Percentiles rank a stretch among this genome's conserved stretches.
phyloP scores from a whole-genome alignment of 2,329 filamentous ascomycete genomes.

The Chaetomiaceae sp. region DNA sequence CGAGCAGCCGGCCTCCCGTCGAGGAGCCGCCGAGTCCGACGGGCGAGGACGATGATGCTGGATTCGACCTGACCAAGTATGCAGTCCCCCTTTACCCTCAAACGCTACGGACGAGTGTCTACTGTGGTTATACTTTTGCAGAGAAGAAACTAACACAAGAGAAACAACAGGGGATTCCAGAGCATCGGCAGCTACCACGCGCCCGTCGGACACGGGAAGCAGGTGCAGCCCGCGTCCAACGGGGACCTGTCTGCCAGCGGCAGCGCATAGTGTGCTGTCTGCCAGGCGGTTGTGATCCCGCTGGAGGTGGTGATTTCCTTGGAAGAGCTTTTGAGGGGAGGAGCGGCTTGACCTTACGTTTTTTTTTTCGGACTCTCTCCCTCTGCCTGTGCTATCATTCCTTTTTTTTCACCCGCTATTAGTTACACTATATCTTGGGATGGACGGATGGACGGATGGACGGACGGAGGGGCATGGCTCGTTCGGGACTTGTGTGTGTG shows the following conservation, averaged over 20 bases:
- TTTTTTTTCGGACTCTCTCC: too few species aligned
- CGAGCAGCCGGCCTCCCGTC: conserved; percentile 22
- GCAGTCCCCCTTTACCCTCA: conserved; percentile 35
- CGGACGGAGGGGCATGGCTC: too few species aligned
- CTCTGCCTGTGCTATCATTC: too few species aligned
- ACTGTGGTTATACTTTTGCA: not conserved
- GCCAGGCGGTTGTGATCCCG: too few species aligned
- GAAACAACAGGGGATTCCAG: conserved; percentile 53
- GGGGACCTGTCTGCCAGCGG: conserved; percentile 20
- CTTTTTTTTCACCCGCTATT: too few species aligned
- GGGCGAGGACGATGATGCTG: conserved; percentile 45
- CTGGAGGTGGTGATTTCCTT: too few species aligned
- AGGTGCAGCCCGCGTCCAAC: conserved; percentile 39
- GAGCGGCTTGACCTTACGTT: too few species aligned
- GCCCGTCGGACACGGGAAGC: conserved; percentile 43
- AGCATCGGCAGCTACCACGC: conserved; percentile 61
- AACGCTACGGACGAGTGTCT: too few species aligned
- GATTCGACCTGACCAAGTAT: conserved; percentile 57
- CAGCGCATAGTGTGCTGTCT: conserved; percentile 8
- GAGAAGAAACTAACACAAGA: conserved; percentile 20
- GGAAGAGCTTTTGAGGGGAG: too few species aligned
- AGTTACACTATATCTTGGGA: too few species aligned
- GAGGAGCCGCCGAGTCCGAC: conserved; percentile 26
- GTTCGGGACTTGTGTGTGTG: too few species aligned
- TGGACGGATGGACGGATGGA: too few species aligned